These are phyloP conservation scores for Gymnopus androsaceus DNA, from an alignment of 1,284 basidiomycete species.

Conservation along the genomic window DNA sequence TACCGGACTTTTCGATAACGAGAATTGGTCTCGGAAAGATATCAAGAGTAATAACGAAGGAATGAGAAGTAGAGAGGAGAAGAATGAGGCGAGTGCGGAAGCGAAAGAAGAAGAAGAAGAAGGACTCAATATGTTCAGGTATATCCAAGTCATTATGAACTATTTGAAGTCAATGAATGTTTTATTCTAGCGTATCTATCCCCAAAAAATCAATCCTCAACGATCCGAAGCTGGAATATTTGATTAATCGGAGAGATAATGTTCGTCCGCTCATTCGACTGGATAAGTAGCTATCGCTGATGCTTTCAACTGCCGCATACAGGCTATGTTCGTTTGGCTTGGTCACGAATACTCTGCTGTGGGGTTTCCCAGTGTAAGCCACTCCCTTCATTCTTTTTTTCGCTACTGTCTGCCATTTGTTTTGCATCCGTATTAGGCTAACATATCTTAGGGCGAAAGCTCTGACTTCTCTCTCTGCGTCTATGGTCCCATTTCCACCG, in stretches of 20 bases:
- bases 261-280: too few relatives aligned
- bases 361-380: slow-evolving; percentile 41
- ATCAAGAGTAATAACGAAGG: background rate
- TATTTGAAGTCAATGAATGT: slow-evolving; percentile 3
- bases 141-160: slow-evolving; percentile 19
- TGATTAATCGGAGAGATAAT: slow-evolving; percentile 32
- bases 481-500: slow-evolving; percentile 24
- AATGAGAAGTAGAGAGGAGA: too few relatives aligned
- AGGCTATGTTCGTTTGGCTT: slow-evolving; percentile 44
- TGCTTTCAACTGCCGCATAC: slow-evolving; percentile 8
- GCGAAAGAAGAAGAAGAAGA: slow-evolving; percentile 21
- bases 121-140: slow-evolving; percentile 49
- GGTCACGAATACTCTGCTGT: slow-evolving; percentile 38
- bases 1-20: too few relatives aligned
- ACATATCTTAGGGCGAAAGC: slow-evolving; percentile 24
- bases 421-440: background rate
- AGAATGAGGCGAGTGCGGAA: slow-evolving; percentile 30
- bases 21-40: too few relatives aligned
- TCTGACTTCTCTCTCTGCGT: slow-evolving; percentile 32
- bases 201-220: slow-evolving; percentile 39
- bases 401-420: background rate
- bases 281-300: slow-evolving; percentile 21
- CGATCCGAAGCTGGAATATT: slow-evolving; percentile 35
- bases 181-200: slow-evolving; percentile 37
- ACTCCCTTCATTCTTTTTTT: background rate